These are phyloP conservation scores for Platanthera guangdongensis DNA, from an alignment of 106 monocot species.

Conservation along the genomic window DNA sequence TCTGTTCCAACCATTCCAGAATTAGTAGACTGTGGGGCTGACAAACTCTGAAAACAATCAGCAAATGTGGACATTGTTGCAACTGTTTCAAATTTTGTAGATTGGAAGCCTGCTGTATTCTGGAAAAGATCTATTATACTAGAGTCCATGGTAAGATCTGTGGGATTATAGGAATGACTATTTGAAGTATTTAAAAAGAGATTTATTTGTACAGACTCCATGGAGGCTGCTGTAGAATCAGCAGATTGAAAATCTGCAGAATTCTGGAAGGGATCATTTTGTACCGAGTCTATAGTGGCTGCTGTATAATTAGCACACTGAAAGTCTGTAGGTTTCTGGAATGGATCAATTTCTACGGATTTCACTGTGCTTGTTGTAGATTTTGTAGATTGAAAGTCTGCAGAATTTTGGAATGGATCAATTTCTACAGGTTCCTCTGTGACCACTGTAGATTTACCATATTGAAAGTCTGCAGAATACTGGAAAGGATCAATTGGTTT, in stretches of 20 bases:
- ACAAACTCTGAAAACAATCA: background rate
- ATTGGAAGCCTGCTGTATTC: background rate
- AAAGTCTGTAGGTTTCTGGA: background rate
- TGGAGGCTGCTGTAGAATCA: background rate
- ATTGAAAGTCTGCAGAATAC: constrained; percentile 34
- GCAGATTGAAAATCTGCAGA: constrained; percentile 48
- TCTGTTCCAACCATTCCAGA: background rate
- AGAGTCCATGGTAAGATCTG: background rate
- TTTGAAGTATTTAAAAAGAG: constrained; percentile 5
- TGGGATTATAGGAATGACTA: constrained; percentile 42
- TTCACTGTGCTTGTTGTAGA: background rate
- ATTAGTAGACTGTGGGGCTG: background rate
- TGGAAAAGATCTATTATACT: constrained; percentile 3
- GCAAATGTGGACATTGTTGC: background rate
- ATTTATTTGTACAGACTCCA: background rate
- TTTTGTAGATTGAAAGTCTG: background rate
- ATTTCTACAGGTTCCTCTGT: background rate
- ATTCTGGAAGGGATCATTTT: constrained; percentile 7
- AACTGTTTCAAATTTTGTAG: background rate
- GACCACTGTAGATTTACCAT: constrained; percentile 18
- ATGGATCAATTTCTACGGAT: background rate
- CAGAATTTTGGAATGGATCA: background rate
- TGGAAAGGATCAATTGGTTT: background rate
- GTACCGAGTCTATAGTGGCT: background rate
- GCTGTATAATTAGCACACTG: background rate